Base-by-base conservation (phyloP, 768 basidiomycete species). In the Tulasnella sp. region DNA sequence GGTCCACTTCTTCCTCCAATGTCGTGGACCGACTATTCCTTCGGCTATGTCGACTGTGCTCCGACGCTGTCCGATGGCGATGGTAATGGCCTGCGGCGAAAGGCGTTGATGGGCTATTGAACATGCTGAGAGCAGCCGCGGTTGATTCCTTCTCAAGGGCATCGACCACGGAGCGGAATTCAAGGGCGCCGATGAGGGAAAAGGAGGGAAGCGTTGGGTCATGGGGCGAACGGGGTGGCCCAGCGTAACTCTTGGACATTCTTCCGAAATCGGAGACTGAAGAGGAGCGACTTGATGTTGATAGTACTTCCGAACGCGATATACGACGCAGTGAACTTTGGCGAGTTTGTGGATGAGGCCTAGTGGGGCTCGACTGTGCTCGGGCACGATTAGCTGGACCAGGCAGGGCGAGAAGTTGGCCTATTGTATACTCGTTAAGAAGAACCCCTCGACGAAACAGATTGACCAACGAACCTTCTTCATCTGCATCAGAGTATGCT, bases 181-280 rank as follows among this genome's bases (percentile, higher is more conserved):
- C 98, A 62, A 99, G 89, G 0, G 98, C 98, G 14, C 97, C 95
- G 6, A 99, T 90, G 1, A 99, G 89, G 3, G 97, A 98, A 83
- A 95, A 95, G 0, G 93, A 94, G 3, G 93, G 93, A 85, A 95
- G 89, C 80, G 90, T 89, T 14, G 85, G 84, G 75, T 34, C 40
- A 72, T 24, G 38, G 52, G 62, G 21, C 34, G 88, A 80, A 82
- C 84, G 39, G 34, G 72, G n/a, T 81, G 73, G 84, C 81, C 9
- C 87, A 83, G 8, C 90, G 89, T 1, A 92, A 90, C 18, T 90
- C 87, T 9, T 90, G 87, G 36, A 87, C 62, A 68, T 68, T 14
- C 62, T 68, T 36, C 62, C 62, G 31, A 36, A 68, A 14, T 68
- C 44, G 39, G 38, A 40, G 31, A 46, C 73, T 16, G 88, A 9